phyloP scores from a whole-genome alignment of 208 protist species.

The Crithidia sp. region DNA sequence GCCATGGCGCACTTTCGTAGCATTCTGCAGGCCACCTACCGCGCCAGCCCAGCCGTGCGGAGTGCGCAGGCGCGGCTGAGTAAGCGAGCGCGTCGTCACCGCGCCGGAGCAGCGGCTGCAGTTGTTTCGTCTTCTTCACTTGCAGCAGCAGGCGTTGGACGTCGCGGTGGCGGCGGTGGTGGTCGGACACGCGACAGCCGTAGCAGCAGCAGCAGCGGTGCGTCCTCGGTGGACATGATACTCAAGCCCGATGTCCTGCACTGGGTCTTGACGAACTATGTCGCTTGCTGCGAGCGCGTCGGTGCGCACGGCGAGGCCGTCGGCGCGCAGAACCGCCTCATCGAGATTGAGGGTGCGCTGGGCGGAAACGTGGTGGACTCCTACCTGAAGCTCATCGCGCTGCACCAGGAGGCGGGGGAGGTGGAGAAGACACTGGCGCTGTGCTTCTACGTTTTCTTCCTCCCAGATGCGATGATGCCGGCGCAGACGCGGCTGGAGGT shows the following conservation, averaged over 20 bases:
- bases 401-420: slow-evolving; percentile 50
- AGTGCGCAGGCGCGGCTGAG: slow-evolving; percentile 26
- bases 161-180: neutral
- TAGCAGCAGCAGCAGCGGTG: neutral
- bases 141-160: neutral
- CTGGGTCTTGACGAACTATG: slow-evolving; percentile 74
- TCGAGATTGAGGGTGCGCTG: slow-evolving; percentile 57
- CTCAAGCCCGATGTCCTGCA: slow-evolving; percentile 58
- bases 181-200: neutral
- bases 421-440: slow-evolving; percentile 53
- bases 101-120: slow-evolving; percentile 11
- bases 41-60: slow-evolving; percentile 6
- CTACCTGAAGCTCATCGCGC: slow-evolving; percentile 57
- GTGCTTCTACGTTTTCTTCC: slow-evolving; percentile 69
- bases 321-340: slow-evolving; percentile 54
- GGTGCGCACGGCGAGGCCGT: slow-evolving; percentile 50
- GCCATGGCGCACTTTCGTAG: slow-evolving; percentile 68
- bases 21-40: slow-evolving; percentile 31
- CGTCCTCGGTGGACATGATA: slow-evolving; percentile 13
- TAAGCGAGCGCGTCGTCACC: slow-evolving; percentile 27
- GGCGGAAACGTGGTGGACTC: slow-evolving; percentile 48
- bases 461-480: slow-evolving; percentile 61
- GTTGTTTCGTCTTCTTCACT: neutral
- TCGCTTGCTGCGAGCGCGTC: slow-evolving; percentile 68
- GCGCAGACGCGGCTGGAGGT: slow-evolving; percentile 48